phyloP scores from a whole-genome alignment of 2,329 filamentous ascomycete genomes.

The Aureobasidium zeae region DNA sequence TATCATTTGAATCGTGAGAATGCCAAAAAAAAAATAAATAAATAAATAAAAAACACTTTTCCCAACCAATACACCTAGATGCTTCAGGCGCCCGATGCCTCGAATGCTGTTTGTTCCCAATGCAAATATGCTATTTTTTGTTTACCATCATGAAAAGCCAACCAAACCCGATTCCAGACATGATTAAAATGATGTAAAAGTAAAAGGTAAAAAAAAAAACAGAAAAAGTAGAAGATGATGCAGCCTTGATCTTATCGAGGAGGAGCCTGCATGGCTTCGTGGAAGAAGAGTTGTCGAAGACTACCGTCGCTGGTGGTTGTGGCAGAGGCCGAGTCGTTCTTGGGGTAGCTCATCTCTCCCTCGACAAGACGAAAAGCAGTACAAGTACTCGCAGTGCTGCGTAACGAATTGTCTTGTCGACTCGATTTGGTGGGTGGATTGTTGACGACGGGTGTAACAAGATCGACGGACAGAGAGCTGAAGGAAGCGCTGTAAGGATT shows the following conservation, averaged over 20 bases:
- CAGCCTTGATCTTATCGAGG: conserved; percentile 8
- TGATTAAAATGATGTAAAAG: neutral
- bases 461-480: conserved; percentile 34
- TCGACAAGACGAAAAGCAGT: conserved; percentile 26
- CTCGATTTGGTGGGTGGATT: conserved; percentile 19
- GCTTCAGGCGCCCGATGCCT: neutral
- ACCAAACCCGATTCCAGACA: neutral
- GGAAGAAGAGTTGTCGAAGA: conserved; percentile 28
- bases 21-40: no score
- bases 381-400: conserved; percentile 26
- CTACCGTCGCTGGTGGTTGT: conserved; percentile 20
- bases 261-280: conserved; percentile 27
- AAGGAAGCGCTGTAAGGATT: conserved; percentile 33
- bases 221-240: neutral
- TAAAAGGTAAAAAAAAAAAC: conserved; percentile 4
- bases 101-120: neutral
- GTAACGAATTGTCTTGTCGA: conserved; percentile 23
- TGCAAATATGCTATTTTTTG: neutral
- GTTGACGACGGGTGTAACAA: conserved; percentile 34
- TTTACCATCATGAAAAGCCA: no score
- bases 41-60: neutral
- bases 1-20: neutral
- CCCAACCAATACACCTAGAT: neutral
- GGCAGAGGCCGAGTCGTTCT: conserved; percentile 16
- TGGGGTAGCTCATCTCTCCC: conserved; percentile 23